These are phyloP conservation scores for Salix suchowensis DNA, from an alignment of 345 rosid species.

Conservation along the genomic window DNA sequence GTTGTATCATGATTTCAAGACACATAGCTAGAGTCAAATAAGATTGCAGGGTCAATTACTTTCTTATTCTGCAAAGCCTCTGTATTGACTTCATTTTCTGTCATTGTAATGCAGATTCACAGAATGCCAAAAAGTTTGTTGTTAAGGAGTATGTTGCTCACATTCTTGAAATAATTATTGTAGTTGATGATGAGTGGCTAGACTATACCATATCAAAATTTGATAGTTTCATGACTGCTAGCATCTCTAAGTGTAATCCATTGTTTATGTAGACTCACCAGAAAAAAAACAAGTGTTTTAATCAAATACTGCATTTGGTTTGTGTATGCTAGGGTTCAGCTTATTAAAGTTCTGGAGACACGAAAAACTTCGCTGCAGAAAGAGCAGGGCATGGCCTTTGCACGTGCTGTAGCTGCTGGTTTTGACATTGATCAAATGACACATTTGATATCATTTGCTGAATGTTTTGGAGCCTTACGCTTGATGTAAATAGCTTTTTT, in stretches of 20 bases:
- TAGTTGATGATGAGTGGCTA: not conserved
- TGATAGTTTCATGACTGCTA: not conserved
- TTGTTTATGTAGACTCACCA: not conserved
- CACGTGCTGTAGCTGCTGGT: conserved; percentile 98
- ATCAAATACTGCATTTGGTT: not conserved
- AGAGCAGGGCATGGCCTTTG: conserved; percentile 99
- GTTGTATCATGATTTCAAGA: not conserved
- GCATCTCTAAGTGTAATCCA: not conserved
- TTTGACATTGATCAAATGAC: conserved; percentile 74
- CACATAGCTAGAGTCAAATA: not conserved
- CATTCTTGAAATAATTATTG: not conserved
- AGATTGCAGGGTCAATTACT: not conserved
- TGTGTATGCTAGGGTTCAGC: conserved; percentile 58
- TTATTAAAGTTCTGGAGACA: conserved; percentile 82
- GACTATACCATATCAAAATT: not conserved
- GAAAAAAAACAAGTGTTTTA: not conserved
- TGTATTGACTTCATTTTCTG: not conserved
- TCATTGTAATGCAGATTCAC: not conserved
- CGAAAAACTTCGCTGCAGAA: conserved; percentile 73
- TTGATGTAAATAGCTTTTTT: conserved; percentile 47
- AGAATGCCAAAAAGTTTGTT: not conserved
- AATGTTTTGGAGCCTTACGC: conserved; percentile 84
- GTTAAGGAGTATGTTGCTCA: not conserved
- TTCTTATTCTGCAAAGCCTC: not conserved
- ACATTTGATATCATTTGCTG: conserved; percentile 70